These are phyloP conservation scores for Lobosporangium transversale DNA, from an alignment of 192 early-diverging fungal species.

Conservation along the genomic window DNA sequence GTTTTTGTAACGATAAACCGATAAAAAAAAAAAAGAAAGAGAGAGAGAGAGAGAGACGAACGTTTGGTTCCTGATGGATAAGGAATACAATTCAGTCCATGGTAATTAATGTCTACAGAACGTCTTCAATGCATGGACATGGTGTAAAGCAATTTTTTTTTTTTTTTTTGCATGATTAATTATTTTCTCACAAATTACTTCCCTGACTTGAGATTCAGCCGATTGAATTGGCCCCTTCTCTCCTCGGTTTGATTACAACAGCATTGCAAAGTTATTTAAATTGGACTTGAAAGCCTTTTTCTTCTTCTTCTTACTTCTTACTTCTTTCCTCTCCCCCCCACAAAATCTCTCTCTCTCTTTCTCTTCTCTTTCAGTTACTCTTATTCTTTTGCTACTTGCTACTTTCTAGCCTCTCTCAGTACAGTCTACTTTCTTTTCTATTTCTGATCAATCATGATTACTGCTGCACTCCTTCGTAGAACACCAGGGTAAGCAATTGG, in stretches of 20 bases:
- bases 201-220: no score
- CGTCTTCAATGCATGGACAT: neutral
- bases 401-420: neutral
- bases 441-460: neutral
- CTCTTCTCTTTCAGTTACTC: neutral
- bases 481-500: conserved; percentile 6
- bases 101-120: no score
- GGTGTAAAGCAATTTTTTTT: neutral
- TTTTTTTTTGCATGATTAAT: no score
- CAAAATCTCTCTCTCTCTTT: neutral
- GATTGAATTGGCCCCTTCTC: no score
- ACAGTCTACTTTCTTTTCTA: neutral
- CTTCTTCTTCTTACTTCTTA: neutral
- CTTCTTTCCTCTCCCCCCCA: neutral
- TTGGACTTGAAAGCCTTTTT: neutral
- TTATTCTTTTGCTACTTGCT: conserved; percentile 4
- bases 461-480: conserved; percentile 5
- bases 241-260: neutral
- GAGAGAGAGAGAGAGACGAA: no score
- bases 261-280: neutral
- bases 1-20: no score
- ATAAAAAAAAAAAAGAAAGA: no score
- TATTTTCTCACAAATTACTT: no score
- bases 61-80: no score
- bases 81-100: no score